phyloP scores from a whole-genome alignment of 2,329 filamentous ascomycete genomes.

The Diplocarpon rosae region DNA sequence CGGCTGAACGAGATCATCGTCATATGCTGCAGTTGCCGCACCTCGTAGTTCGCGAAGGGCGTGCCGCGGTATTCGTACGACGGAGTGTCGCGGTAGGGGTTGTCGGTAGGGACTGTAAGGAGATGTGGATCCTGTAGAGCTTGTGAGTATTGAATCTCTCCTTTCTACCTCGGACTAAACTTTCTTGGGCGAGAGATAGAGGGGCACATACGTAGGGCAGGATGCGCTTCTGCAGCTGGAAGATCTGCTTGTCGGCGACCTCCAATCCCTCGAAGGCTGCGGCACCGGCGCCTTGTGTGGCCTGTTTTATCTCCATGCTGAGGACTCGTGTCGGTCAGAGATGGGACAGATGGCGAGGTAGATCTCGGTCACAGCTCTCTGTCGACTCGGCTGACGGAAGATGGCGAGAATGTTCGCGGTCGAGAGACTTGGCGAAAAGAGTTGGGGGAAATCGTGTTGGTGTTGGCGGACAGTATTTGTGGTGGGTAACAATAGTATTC shows the following conservation, averaged over 20 bases:
- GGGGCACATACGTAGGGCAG: conserved; percentile 19
- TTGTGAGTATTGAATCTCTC: conserved; percentile 7
- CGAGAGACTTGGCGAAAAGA: too few relatives aligned
- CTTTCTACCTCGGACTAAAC: neutral
- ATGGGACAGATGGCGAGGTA: neutral
- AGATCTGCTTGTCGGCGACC: conserved; percentile 19
- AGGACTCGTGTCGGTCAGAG: neutral
- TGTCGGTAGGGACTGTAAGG: conserved; percentile 19
- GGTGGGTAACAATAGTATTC: too few relatives aligned
- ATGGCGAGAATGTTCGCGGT: neutral
- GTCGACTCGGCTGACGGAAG: neutral
- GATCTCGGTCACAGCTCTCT: neutral
- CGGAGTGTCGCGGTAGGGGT: conserved; percentile 15
- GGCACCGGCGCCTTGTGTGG: neutral
- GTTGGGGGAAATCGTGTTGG: neutral
- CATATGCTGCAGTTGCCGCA: conserved; percentile 25
- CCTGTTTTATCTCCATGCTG: conserved; percentile 5
- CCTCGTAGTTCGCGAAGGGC: conserved; percentile 24
- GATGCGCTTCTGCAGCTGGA: conserved; percentile 13
- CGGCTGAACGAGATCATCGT: conserved; percentile 22
- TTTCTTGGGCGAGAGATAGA: neutral
- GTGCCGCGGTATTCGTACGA: conserved; percentile 22
- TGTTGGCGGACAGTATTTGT: neutral
- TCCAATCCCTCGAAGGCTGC: conserved; percentile 10
- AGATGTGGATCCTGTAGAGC: conserved; percentile 21